Evolutionary conservation across 345 rosid genomes (phyloP).

Genomic region (Ceriops zippeliana): DNA sequence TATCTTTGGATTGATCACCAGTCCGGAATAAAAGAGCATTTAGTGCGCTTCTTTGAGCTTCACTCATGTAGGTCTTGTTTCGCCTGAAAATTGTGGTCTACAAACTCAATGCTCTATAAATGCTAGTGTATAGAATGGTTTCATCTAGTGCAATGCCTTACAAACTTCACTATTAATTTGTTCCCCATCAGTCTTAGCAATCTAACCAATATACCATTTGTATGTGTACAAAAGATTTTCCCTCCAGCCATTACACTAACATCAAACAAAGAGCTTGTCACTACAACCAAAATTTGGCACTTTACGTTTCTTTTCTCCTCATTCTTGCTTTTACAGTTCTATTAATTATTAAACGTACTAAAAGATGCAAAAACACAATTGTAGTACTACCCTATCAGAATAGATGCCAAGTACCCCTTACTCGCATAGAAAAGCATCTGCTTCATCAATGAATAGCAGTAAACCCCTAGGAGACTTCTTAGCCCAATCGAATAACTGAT

Average conservation of each 20-base stretch:
- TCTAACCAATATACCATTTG: too few relatives aligned
- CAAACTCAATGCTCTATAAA: background rate
- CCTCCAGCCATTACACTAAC: too few relatives aligned
- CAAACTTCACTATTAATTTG: too few relatives aligned
- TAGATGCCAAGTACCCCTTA: conserved; percentile 36
- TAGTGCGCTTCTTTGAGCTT: conserved; percentile 95
- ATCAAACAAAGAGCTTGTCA: too few relatives aligned
- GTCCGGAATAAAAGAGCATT: conserved; percentile 95
- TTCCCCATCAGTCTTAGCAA: too few relatives aligned
- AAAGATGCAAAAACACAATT: background rate
- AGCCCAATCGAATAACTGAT: conserved; percentile 94
- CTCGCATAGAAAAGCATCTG: conserved; percentile 99
- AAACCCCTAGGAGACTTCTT: conserved; percentile 86
- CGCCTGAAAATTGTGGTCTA: conserved; percentile 46
- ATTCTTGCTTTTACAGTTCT: too few relatives aligned
- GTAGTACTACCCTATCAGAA: background rate
- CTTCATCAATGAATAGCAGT: conserved; percentile 92
- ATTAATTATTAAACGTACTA: too few relatives aligned
- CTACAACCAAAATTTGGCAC: too few relatives aligned
- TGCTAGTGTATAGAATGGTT: too few relatives aligned
- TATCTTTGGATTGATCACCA: conserved; percentile 94
- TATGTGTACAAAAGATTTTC: too few relatives aligned
- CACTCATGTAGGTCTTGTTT: conserved; percentile 94
- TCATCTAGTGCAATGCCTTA: too few relatives aligned
- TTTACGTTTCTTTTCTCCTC: too few relatives aligned